Evolutionary conservation across 2,329 filamentous ascomycete species (phyloP), one percentile per base, ranked within the genome.

Genomic region (Trichophyton equinum): DNA sequence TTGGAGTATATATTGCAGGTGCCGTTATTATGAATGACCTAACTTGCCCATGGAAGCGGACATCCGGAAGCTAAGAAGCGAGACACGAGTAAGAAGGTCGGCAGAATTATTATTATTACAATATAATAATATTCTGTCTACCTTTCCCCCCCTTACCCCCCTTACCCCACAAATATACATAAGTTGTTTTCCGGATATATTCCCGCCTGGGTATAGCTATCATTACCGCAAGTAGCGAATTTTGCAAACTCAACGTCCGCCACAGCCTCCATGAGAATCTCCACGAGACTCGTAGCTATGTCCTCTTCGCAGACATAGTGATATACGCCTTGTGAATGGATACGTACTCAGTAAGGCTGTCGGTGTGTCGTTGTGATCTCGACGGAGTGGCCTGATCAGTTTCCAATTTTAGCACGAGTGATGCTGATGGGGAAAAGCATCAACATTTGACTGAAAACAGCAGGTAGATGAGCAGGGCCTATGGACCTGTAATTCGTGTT

Each of bases 21-120:
- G 20, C 44, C 33, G 4, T 38, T 13, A 25, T 8, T 11, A 11
- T 47, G 7, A 2, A 25, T 53, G 22, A 25, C 18, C 22, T 8
- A 15, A 11, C 7, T 33, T 8, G 18, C 27, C 51, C 30, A 20
- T 33, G 51, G 51, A 38, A 55, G 51, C n/a, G n/a, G n/a, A 36
- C 13, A 55, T 18, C 51, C 51, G 51, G 51, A 55, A 55, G 27
- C 33, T 55, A 55, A 55, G 51, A 55, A 55, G 51, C 51, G 51
- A 36, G 38, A 36, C 8, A 55, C 51, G 51, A 30, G 27, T 22
- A 51, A 4, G 13, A 49, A 8, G 11, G 9, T 4, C 30, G 9
- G 20, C 46, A 15, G n/a, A 6, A 1, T 51, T 15, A 30, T 30
- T 49, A 49, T 25, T 51, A 9, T 8, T 4, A 7, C 15, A 27